Evolutionary conservation across 306 rosid genomes (phyloP).

Genomic region (Quercus engelmannii): DNA sequence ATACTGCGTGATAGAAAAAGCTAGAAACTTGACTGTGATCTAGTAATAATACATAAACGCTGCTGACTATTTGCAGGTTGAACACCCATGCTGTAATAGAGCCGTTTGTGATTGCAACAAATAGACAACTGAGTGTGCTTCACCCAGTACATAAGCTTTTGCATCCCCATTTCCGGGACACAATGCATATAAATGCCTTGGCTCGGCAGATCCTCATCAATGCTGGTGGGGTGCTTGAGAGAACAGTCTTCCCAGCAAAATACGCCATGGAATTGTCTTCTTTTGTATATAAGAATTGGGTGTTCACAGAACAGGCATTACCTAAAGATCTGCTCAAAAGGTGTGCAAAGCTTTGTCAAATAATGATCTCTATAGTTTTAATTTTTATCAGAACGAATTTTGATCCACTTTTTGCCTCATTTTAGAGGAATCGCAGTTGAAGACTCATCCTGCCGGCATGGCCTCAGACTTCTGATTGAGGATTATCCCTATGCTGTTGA

Average conservation of each 20-base stretch:
- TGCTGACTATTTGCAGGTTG: constrained; percentile 50
- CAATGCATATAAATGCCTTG: constrained; percentile 86
- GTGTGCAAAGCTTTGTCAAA: constrained; percentile 29
- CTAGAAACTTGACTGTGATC: constrained; percentile 4
- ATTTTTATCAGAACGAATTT: background rate
- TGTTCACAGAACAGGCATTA: constrained; percentile 70
- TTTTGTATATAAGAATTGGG: constrained; percentile 68
- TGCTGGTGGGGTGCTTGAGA: constrained; percentile 86
- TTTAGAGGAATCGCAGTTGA: constrained; percentile 73
- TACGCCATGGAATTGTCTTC: constrained; percentile 86
- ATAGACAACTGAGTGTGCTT: constrained; percentile 73
- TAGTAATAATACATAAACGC: background rate
- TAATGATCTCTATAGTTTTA: background rate
- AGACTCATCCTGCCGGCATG: constrained; percentile 53
- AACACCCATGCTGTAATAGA: constrained; percentile 90
- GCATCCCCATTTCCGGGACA: constrained; percentile 85
- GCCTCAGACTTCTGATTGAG: constrained; percentile 67
- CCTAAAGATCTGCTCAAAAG: constrained; percentile 80
- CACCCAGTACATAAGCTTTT: constrained; percentile 85
- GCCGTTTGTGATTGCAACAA: constrained; percentile 82
- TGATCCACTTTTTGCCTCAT: constrained; percentile 9
- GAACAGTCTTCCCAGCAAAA: constrained; percentile 79
- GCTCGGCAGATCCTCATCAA: constrained; percentile 90
- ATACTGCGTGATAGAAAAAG: background rate
- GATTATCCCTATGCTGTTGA: constrained; percentile 92